Evolutionary conservation across 2,329 filamentous ascomycete species (phyloP).

Genomic region (Paraphaeosphaeria minitans): DNA sequence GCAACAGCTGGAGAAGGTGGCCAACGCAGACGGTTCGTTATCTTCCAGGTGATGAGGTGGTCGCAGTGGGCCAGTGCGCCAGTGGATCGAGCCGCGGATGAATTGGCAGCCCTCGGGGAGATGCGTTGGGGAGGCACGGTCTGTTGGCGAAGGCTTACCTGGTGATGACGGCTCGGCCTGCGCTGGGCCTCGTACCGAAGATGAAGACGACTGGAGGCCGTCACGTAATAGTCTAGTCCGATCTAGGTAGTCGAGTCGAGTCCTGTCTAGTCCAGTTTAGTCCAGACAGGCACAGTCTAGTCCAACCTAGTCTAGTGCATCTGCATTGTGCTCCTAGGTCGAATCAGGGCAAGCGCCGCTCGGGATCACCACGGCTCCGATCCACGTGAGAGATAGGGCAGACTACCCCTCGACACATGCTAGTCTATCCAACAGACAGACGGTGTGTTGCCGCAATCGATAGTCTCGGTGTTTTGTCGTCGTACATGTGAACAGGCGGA

Average conservation of each 20-base stretch:
- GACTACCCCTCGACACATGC: not conserved
- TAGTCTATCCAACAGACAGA: not conserved
- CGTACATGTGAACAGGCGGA: not conserved
- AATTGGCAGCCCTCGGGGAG: not conserved
- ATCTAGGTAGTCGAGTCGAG: too few species aligned
- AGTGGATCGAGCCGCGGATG: constrained; percentile 8
- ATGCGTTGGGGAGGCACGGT: constrained; percentile 13
- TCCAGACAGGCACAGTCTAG: too few species aligned
- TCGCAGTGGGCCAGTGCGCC: constrained; percentile 5
- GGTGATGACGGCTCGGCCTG: not conserved
- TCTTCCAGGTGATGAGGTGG: constrained; percentile 2
- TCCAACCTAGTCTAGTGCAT: too few species aligned
- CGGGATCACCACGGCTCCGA: not conserved
- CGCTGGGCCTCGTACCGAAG: not conserved
- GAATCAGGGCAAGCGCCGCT: constrained; percentile 3
- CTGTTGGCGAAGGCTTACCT: not conserved
- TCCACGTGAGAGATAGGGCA: not conserved
- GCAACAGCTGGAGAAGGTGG: constrained; percentile 5
- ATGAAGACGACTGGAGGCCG: not conserved
- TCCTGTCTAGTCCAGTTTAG: too few species aligned
- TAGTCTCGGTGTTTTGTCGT: not conserved
- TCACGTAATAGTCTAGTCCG: too few species aligned
- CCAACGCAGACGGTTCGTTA: constrained; percentile 7
- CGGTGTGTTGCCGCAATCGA: not conserved
- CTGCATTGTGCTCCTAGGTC: not conserved